Evolutionary conservation across 257 asterid genomes (phyloP).

Genomic region (Penstemon barbatus): DNA sequence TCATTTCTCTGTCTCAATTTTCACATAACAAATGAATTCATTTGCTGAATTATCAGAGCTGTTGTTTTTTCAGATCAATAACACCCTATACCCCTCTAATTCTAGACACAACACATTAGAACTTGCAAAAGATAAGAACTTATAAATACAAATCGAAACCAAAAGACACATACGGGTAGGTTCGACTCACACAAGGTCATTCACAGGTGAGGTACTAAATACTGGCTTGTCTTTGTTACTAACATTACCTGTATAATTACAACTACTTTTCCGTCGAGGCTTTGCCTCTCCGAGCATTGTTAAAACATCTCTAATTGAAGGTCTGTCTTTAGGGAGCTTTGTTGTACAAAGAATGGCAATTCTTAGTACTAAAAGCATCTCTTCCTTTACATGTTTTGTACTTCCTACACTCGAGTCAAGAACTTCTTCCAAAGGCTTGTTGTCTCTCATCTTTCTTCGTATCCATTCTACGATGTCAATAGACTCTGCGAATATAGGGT

Average conservation of each 20-base stretch:
- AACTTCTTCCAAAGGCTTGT: slow-evolving; percentile 36
- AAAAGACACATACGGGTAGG: background rate
- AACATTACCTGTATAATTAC: slow-evolving; percentile 26
- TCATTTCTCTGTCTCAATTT: no score
- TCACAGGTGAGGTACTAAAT: slow-evolving; percentile 46
- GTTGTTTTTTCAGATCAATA: background rate
- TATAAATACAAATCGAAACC: slow-evolving; percentile 21
- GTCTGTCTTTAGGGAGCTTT: slow-evolving; percentile 51
- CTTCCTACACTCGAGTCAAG: slow-evolving; percentile 41
- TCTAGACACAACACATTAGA: slow-evolving; percentile 3
- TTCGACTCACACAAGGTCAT: slow-evolving; percentile 31
- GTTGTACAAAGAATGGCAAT: slow-evolving; percentile 56
- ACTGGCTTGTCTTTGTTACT: slow-evolving; percentile 38
- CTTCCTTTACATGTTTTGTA: slow-evolving; percentile 51
- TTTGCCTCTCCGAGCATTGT: slow-evolving; percentile 61
- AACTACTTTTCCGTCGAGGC: slow-evolving; percentile 52
- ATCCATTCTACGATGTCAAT: slow-evolving; percentile 50
- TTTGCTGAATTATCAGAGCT: no score
- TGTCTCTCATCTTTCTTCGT: slow-evolving; percentile 36
- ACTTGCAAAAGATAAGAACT: background rate
- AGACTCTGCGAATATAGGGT: slow-evolving; percentile 54
- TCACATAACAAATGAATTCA: no score
- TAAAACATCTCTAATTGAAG: slow-evolving; percentile 57
- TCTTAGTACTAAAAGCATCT: slow-evolving; percentile 53
- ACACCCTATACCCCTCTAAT: slow-evolving; percentile 2